Percentiles rank a stretch among this genome's conserved stretches.
Conservation (phyloP, 257 asterid genomes). For the Verbascum thapsus region DNA sequence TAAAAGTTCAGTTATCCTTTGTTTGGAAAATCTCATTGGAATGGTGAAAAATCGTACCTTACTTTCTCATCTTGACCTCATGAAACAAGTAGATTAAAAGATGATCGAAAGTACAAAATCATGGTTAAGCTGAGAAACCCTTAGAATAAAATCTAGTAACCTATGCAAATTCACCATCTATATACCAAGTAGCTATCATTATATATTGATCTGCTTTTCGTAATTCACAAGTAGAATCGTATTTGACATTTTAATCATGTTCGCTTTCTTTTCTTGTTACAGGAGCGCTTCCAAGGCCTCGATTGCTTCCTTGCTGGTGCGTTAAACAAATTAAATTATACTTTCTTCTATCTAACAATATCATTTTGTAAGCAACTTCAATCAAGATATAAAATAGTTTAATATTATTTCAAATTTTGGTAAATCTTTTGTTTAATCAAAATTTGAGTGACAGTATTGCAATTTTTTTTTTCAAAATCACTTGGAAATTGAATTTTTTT, state of each 20-base stretch:
- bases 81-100: background rate
- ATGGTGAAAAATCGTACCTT: slow-evolving; percentile 44
- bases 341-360: background rate
- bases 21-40: slow-evolving; percentile 91
- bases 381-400: too few species aligned
- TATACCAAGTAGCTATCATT: background rate
- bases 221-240: background rate
- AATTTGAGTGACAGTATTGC: too few species aligned
- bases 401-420: too few species aligned
- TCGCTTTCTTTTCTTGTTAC: slow-evolving; percentile 27
- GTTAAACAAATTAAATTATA: background rate
- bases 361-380: background rate
- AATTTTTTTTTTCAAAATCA: background rate
- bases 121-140: background rate
- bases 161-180: background rate
- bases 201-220: background rate
- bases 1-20: slow-evolving; percentile 86
- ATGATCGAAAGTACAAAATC: background rate
- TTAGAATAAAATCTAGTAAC: background rate
- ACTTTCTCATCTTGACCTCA: slow-evolving; percentile 14
- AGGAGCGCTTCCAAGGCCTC: slow-evolving; percentile 92
- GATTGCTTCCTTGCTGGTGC: slow-evolving; percentile 99
- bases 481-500: slow-evolving; percentile 5
- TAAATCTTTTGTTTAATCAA: too few species aligned
- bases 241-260: background rate